These are phyloP conservation scores for Zanthoxylum bungeanum DNA, from an alignment of 345 rosid species.

Conservation along the genomic window DNA sequence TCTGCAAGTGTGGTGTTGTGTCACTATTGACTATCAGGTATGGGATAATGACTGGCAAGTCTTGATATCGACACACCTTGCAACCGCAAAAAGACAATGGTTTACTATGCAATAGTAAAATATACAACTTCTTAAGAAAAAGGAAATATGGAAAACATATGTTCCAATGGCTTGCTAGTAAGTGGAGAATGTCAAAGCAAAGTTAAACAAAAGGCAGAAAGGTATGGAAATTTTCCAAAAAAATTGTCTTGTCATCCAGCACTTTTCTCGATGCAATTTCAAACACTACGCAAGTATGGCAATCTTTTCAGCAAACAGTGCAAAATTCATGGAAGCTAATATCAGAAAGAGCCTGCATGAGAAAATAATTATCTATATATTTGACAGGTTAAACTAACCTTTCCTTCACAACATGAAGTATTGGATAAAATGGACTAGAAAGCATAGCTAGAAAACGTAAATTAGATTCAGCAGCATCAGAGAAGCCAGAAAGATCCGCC, in stretches of 20 bases:
- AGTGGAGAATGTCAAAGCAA: neutral
- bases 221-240: neutral
- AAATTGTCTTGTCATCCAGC: neutral
- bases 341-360: neutral
- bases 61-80: neutral
- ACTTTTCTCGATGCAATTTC: neutral
- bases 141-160: neutral
- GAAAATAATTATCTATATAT: neutral
- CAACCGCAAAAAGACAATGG: neutral
- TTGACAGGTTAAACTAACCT: slow-evolving; percentile 41
- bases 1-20: neutral
- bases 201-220: slow-evolving; percentile 4
- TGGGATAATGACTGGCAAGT: neutral
- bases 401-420: slow-evolving; percentile 60
- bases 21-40: neutral
- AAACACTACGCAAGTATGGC: neutral
- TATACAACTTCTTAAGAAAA: neutral
- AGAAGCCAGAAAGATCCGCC: slow-evolving; percentile 59
- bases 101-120: neutral
- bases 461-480: slow-evolving; percentile 55
- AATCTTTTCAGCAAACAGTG: neutral
- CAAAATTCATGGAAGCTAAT: neutral
- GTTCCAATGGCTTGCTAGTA: neutral
- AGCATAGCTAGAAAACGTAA: slow-evolving; percentile 73
- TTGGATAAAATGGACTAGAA: slow-evolving; percentile 73